Base-by-base conservation (phyloP, 768 basidiomycete genomes). In the Pisolithus sp. region DNA sequence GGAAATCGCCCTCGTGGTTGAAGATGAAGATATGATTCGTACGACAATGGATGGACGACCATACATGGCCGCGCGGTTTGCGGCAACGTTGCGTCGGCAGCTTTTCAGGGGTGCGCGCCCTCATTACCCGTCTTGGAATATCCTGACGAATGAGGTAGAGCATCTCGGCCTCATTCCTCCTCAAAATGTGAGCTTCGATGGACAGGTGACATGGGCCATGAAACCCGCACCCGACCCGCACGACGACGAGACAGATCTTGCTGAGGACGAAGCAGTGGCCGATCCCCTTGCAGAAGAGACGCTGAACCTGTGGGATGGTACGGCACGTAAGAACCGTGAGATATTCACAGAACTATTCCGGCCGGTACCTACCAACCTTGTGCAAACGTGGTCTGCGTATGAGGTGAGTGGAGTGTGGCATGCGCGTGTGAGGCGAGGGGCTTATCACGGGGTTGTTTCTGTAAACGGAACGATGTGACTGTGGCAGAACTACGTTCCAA, bases 1-100 rank as follows among this genome's bases (percentile, higher is more conserved):
- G 1, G 96, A 98, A 70, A 95, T 97, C 56, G 90, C 89, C 7
- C 70, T 96, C 7, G 83, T 97, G 18, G 85, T 96, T 28, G 94
- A 98, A 68, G 95, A 99, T 60, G 70, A 76, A 0, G 90, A 95
- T 46, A 73, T 81, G 71, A 73, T 99, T 38, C 73, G 77, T 24
- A 79, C 83, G 4, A 76, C 64, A 15, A 95, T 96, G 93, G 74
- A 92, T 59, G 91, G 93, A 2, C 65, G 78, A 56, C 76, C 77
- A 24, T 90, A 85, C 66, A 68, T 74, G 64, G 95, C 83, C 0
- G 72, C 80, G 24, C 83, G 86, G 42, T 92, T 97, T 61, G 94
- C 95, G 0, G 77, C 92, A 2, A 78, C 87, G 0, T 76, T 96
- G 42, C 81, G 95, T 30, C 80, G 93, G 47, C 82, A 84, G 63